Conservation (phyloP, 306 rosid genomes). For the Boehmeria nivea region DNA sequence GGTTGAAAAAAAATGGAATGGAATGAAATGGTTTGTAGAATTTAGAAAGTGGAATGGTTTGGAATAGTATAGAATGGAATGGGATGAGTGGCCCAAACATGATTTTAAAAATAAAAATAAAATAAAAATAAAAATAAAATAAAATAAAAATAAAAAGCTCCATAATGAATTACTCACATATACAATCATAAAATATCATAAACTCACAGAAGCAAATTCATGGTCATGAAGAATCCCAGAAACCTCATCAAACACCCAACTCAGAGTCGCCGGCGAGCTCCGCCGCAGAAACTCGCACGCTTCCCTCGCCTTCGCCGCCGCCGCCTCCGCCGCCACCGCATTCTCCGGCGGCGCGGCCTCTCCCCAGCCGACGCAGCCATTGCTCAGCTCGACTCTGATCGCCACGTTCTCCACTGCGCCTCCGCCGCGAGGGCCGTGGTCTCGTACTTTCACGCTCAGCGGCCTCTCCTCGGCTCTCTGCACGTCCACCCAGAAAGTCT, state of each 20-base stretch:
- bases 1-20: too few relatives aligned
- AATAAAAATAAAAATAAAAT: too few relatives aligned
- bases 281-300: slow-evolving; percentile 42
- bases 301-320: slow-evolving; percentile 59
- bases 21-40: too few relatives aligned
- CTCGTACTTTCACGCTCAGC: not conserved
- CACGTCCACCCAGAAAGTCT: slow-evolving; percentile 21
- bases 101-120: too few relatives aligned
- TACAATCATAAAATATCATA: too few relatives aligned
- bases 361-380: slow-evolving; percentile 30
- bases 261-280: slow-evolving; percentile 45
- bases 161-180: not conserved
- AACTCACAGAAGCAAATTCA: slow-evolving; percentile 72
- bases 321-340: not conserved
- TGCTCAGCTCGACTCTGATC: slow-evolving; percentile 18
- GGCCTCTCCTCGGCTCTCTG: slow-evolving; percentile 20
- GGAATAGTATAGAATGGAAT: too few relatives aligned
- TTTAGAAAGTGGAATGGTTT: too few relatives aligned
- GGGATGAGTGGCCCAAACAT: too few relatives aligned
- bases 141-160: too few relatives aligned
- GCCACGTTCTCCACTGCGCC: slow-evolving; percentile 13
- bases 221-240: slow-evolving; percentile 54
- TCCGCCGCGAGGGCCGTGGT: too few relatives aligned
- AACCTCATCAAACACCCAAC: slow-evolving; percentile 43
- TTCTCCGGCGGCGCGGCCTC: slow-evolving; percentile 1